A percentile compares a stretch with the other conserved stretches of the same genome.
Evolutionary conservation across 176 grass and related monocot species (phyloP).

Genomic region (Calamus simplicifolius): DNA sequence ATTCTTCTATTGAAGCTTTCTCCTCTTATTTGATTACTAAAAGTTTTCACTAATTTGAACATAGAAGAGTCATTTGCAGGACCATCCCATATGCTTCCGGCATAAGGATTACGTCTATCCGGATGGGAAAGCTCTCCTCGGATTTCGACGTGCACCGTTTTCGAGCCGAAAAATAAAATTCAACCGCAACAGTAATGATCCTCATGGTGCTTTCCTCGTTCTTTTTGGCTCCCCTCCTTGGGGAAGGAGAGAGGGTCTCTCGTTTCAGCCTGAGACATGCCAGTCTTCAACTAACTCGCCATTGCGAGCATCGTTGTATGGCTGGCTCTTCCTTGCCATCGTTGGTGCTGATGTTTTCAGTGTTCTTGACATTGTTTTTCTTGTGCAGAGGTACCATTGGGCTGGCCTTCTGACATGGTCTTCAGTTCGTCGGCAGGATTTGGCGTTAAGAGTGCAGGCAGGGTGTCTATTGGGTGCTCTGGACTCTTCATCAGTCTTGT

Average conservation of each 20-base stretch:
- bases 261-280: slow-evolving; percentile 5
- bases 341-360: neutral
- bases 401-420: neutral
- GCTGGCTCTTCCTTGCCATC: neutral
- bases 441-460: neutral
- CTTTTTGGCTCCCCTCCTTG: neutral
- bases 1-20: too few species aligned
- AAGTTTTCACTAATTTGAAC: too few species aligned
- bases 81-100: too few species aligned
- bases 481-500: neutral
- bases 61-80: too few species aligned
- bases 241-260: neutral
- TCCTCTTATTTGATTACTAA: too few species aligned
- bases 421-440: slow-evolving; percentile 15
- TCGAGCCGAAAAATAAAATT: too few species aligned
- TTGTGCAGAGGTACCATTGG: too few species aligned
- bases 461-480: too few species aligned
- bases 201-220: slow-evolving; percentile 23
- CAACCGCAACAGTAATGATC: slow-evolving; percentile 25
- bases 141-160: too few species aligned
- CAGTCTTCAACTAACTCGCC: neutral
- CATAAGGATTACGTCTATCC: too few species aligned
- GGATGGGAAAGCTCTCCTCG: too few species aligned
- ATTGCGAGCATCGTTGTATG: neutral
- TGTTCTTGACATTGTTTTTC: too few species aligned